phyloP scores from a whole-genome alignment of 2,329 filamentous ascomycete genomes.

The Fusarium sp. region DNA sequence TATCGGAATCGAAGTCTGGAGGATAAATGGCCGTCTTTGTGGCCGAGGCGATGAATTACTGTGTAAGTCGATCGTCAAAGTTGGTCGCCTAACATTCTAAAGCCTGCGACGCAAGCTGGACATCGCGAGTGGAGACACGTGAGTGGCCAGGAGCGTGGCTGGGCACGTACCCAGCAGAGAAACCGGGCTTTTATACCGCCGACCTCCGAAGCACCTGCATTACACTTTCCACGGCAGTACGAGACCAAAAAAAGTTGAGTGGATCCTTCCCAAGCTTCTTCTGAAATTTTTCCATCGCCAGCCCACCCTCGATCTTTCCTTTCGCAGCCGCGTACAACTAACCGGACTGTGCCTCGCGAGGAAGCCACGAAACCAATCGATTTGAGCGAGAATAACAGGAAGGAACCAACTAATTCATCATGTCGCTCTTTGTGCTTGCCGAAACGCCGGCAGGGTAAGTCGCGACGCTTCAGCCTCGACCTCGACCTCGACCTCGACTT shows the following conservation, averaged over 20 bases:
- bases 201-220: slow-evolving; percentile 41
- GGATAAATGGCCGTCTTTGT: slow-evolving; percentile 22
- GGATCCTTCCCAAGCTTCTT: slow-evolving; percentile 53
- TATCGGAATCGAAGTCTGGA: slow-evolving; percentile 13
- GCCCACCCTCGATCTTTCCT: slow-evolving; percentile 51
- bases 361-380: slow-evolving; percentile 52
- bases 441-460: slow-evolving; percentile 87
- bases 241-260: slow-evolving; percentile 56
- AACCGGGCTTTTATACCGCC: slow-evolving; percentile 48
- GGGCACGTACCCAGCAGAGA: slow-evolving; percentile 20
- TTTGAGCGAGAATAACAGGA: slow-evolving; percentile 50
- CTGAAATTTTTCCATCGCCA: slow-evolving; percentile 59
- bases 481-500: slow-evolving; percentile 6
- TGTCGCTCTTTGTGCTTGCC: slow-evolving; percentile 92
- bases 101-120: slow-evolving; percentile 43
- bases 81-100: slow-evolving; percentile 47
- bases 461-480: slow-evolving; percentile 29
- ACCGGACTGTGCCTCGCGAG: slow-evolving; percentile 55
- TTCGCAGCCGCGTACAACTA: slow-evolving; percentile 52
- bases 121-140: slow-evolving; percentile 46
- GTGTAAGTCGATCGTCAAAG: slow-evolving; percentile 38
- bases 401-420: slow-evolving; percentile 60
- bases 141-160: slow-evolving; percentile 43
- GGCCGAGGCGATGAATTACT: slow-evolving; percentile 31
- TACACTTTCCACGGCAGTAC: slow-evolving; percentile 47